These are phyloP conservation scores for Monosporascus sp. DNA, from an alignment of 2,329 filamentous ascomycete species.

Conservation along the genomic window DNA sequence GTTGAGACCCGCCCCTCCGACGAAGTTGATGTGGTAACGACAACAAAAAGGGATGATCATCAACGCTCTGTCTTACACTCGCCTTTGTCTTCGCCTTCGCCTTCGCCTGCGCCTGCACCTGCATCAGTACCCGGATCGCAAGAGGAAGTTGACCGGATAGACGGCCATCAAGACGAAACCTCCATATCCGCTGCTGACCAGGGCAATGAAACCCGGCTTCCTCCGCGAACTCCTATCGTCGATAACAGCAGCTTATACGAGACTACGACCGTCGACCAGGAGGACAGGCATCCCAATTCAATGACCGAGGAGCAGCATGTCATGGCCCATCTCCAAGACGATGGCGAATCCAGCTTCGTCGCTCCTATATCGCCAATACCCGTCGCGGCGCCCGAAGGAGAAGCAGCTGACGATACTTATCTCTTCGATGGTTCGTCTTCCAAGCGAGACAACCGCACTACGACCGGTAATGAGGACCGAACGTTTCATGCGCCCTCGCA, in stretches of 20 bases:
- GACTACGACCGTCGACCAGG: conserved; percentile 22
- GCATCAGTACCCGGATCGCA: background rate
- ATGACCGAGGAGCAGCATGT: conserved; percentile 47
- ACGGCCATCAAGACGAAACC: background rate
- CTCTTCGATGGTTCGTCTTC: conserved; percentile 45
- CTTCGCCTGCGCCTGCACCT: background rate
- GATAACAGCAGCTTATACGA: conserved; percentile 25
- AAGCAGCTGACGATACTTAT: conserved; percentile 51
- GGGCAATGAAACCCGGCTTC: background rate
- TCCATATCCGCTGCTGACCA: background rate
- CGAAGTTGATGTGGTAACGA: background rate
- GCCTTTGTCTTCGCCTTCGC: background rate
- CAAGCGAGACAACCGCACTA: conserved; percentile 15
- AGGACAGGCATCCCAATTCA: conserved; percentile 40
- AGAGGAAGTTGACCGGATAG: background rate
- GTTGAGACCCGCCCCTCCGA: background rate
- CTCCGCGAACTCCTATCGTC: conserved; percentile 2
- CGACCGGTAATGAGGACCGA: background rate
- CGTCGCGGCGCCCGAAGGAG: conserved; percentile 36
- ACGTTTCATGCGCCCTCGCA: background rate
- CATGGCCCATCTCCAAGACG: conserved; percentile 54
- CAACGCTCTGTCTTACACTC: background rate
- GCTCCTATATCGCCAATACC: conserved; percentile 52
- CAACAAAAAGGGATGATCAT: background rate
- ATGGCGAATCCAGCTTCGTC: conserved; percentile 62